phyloP scores from a whole-genome alignment of 768 basidiomycete genomes.

The Trametes cinnabarina region DNA sequence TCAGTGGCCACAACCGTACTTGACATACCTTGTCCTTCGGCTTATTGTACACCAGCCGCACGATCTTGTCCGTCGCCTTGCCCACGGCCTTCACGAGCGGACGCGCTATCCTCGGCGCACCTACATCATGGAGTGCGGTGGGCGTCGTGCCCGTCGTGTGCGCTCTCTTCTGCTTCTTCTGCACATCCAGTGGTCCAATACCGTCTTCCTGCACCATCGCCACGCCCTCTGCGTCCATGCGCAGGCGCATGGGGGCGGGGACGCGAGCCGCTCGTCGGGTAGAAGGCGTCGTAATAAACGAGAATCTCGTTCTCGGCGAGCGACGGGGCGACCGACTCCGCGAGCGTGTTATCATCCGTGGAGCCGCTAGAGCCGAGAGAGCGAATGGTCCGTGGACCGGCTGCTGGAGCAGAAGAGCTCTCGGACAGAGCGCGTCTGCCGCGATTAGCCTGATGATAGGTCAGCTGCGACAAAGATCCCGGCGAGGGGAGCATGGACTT shows the following conservation, averaged over 20 bases:
- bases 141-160: neutral
- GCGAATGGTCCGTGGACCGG: neutral
- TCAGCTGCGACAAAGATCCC: neutral
- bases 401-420: neutral
- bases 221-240: neutral
- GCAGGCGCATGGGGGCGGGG: neutral
- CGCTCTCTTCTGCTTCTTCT: neutral
- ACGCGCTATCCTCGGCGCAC: neutral
- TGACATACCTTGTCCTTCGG: constrained; percentile 2
- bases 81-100: constrained; percentile 2
- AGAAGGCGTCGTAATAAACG: neutral
- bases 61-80: constrained; percentile 9
- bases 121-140: too few species aligned
- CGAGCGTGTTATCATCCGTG: neutral
- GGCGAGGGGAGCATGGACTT: neutral
- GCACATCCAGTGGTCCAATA: too few species aligned
- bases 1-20: too few species aligned
- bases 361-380: neutral
- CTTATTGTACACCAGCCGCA: constrained; percentile 1
- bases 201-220: too few species aligned
- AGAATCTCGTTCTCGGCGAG: neutral
- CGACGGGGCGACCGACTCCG: neutral
- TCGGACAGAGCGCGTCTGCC: neutral
- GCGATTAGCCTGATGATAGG: neutral
- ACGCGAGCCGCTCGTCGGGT: neutral